phyloP scores from a whole-genome alignment of 208 protist genomes.

The Trichomonas vaginalis region DNA sequence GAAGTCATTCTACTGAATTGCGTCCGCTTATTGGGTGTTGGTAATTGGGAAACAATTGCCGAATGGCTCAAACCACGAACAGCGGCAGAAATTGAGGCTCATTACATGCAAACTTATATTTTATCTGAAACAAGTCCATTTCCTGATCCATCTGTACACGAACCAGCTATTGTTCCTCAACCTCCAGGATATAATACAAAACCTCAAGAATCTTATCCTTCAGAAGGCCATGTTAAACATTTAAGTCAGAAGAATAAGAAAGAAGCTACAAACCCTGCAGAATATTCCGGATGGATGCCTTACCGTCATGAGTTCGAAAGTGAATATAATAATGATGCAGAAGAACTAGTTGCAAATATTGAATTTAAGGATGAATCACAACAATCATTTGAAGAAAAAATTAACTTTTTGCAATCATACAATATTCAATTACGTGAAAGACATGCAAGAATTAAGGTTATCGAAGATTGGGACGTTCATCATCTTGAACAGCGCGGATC shows the following conservation, averaged over 20 bases:
- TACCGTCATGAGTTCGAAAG: slow-evolving; percentile 8
- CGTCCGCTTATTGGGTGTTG: not conserved
- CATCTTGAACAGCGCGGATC: not conserved
- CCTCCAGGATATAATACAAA: not conserved
- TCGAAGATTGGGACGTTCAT: not conserved
- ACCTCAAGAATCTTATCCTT: not conserved
- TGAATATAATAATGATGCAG: not conserved
- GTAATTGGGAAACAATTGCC: not conserved
- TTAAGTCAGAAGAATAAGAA: not conserved
- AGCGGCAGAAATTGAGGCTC: not conserved
- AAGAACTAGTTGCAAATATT: not conserved
- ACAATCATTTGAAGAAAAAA: not conserved
- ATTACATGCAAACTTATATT: not conserved
- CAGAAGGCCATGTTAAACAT: not conserved
- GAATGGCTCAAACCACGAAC: not conserved
- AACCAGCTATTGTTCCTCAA: not conserved
- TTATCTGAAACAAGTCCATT: not conserved
- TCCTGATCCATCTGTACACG: not conserved
- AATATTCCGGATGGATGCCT: slow-evolving; percentile 1
- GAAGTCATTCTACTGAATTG: not conserved
- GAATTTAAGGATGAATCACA: not conserved
- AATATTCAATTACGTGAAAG: not conserved
- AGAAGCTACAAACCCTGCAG: not conserved
- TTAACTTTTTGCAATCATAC: not conserved
- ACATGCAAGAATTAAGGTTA: not conserved